Conservation (phyloP, 1,284 basidiomycete genomes). For the Sporisorium graminicola region DNA sequence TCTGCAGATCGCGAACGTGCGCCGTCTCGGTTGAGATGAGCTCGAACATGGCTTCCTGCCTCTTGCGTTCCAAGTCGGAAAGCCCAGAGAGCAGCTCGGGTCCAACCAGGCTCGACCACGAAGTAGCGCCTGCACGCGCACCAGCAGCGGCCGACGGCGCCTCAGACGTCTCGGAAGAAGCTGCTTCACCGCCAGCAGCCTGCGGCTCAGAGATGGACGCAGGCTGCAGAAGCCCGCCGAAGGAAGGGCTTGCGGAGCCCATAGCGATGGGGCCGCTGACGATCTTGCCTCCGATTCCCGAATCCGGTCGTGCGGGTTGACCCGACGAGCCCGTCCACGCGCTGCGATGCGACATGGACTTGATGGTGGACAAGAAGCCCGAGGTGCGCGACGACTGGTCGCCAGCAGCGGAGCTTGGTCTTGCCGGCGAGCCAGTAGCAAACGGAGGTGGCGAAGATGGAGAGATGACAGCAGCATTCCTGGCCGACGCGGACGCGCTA, state of each 20-base stretch:
- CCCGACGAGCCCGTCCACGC: slow-evolving; percentile 21
- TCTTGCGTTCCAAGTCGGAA: slow-evolving; percentile 90
- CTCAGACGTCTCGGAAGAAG: slow-evolving; percentile 5
- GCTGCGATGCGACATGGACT: slow-evolving; percentile 53
- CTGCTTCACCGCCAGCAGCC: slow-evolving; percentile 19
- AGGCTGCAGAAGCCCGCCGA: slow-evolving; percentile 12
- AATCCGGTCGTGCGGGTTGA: slow-evolving; percentile 9
- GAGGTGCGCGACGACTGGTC: slow-evolving; percentile 41
- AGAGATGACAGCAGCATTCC: slow-evolving; percentile 5
- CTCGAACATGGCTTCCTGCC: slow-evolving; percentile 99
- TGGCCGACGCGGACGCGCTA: slow-evolving; percentile 11
- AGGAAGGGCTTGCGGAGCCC: slow-evolving; percentile 12
- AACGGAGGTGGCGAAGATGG: slow-evolving; percentile 27
- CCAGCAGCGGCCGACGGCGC: background rate
- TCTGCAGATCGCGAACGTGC: slow-evolving; percentile 95
- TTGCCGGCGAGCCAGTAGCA: slow-evolving; percentile 18
- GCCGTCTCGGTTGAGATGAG: slow-evolving; percentile 98
- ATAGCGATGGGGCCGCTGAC: slow-evolving; percentile 46
- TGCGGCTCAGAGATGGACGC: slow-evolving; percentile 22
- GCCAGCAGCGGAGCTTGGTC: slow-evolving; percentile 25
- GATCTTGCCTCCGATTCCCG: slow-evolving; percentile 19
- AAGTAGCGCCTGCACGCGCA: slow-evolving; percentile 72
- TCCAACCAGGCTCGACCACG: slow-evolving; percentile 91
- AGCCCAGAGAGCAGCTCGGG: slow-evolving; percentile 82
- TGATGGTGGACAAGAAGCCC: slow-evolving; percentile 62